Evolutionary conservation across 768 basidiomycete genomes (phyloP).

Genomic region (Nidularia pulvinata): DNA sequence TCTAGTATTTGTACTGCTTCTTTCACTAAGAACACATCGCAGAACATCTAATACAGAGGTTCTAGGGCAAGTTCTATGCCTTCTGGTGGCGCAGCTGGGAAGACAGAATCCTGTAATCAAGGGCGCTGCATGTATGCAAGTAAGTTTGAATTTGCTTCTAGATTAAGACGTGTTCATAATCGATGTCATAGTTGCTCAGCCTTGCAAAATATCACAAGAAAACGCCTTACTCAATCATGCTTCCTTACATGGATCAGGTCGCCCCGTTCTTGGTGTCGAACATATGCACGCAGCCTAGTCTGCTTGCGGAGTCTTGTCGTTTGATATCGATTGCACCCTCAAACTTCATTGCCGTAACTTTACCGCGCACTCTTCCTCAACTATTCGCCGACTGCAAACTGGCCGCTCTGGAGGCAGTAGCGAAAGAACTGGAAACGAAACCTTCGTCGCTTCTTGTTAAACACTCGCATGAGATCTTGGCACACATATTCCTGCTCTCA

Average conservation of each 20-base stretch:
- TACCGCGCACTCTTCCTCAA: constrained; percentile 64
- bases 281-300: constrained; percentile 53
- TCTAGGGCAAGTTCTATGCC: constrained; percentile 57
- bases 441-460: constrained; percentile 52
- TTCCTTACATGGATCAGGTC: constrained; percentile 69
- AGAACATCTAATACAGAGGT: constrained; percentile 52
- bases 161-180: too few species aligned
- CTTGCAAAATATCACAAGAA: constrained; percentile 61
- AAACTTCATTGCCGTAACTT: constrained; percentile 66
- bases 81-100: constrained; percentile 68
- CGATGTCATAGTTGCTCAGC: constrained; percentile 49
- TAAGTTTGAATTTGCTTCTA: constrained; percentile 21
- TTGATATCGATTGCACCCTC: constrained; percentile 56
- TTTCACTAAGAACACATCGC: background rate
- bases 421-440: constrained; percentile 43
- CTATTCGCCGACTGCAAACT: constrained; percentile 64
- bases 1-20: background rate
- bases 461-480: constrained; percentile 56
- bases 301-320: constrained; percentile 67
- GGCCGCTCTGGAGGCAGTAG: constrained; percentile 61
- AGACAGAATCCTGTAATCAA: constrained; percentile 68
- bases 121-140: constrained; percentile 70
- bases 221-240: constrained; percentile 61
- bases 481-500: constrained; percentile 63
- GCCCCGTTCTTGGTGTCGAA: constrained; percentile 64